These are phyloP conservation scores for Nepenthes alata DNA, from an alignment of 179 eudicot genomes.

Conservation along the genomic window DNA sequence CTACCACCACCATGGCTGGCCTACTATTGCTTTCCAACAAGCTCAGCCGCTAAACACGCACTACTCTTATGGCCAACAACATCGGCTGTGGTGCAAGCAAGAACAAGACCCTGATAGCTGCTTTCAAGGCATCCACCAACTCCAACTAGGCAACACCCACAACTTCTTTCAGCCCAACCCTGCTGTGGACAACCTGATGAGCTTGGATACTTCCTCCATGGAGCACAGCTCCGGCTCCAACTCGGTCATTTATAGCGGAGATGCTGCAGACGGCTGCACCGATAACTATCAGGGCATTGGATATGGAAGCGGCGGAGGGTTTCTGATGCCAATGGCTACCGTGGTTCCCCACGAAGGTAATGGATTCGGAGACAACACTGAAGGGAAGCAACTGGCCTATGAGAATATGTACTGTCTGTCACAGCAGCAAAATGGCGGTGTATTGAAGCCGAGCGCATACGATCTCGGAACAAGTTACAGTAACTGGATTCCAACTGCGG, in stretches of 20 bases:
- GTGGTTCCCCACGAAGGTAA: slow-evolving; percentile 25
- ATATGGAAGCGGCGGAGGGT: slow-evolving; percentile 14
- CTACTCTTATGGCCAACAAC: slow-evolving; percentile 25
- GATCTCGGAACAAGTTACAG: slow-evolving; percentile 41
- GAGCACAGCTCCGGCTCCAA: slow-evolving; percentile 43
- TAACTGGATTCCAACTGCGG: slow-evolving; percentile 57
- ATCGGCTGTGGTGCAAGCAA: slow-evolving; percentile 60
- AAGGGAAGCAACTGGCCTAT: slow-evolving; percentile 11
- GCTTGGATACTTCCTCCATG: slow-evolving; percentile 35
- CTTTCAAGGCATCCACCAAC: slow-evolving; percentile 26
- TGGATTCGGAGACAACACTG: slow-evolving; percentile 8
- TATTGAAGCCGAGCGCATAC: slow-evolving; percentile 19
- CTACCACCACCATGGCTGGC: slow-evolving; percentile 41
- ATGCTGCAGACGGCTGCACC: slow-evolving; percentile 4
- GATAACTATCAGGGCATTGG: slow-evolving; percentile 4
- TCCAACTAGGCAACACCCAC: slow-evolving; percentile 40
- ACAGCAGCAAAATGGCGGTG: slow-evolving; percentile 16
- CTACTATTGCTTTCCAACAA: slow-evolving; percentile 52
- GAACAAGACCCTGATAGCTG: slow-evolving; percentile 35
- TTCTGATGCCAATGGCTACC: slow-evolving; percentile 29
- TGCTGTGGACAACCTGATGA: slow-evolving; percentile 50
- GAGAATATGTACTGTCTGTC: slow-evolving; percentile 36
- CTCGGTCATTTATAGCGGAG: slow-evolving; percentile 19
- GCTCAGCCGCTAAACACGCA: slow-evolving; percentile 32
- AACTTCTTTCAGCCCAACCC: slow-evolving; percentile 37